Conservation (phyloP, 202 grass and related monocot genomes). For the Brachypodium distachyon region DNA sequence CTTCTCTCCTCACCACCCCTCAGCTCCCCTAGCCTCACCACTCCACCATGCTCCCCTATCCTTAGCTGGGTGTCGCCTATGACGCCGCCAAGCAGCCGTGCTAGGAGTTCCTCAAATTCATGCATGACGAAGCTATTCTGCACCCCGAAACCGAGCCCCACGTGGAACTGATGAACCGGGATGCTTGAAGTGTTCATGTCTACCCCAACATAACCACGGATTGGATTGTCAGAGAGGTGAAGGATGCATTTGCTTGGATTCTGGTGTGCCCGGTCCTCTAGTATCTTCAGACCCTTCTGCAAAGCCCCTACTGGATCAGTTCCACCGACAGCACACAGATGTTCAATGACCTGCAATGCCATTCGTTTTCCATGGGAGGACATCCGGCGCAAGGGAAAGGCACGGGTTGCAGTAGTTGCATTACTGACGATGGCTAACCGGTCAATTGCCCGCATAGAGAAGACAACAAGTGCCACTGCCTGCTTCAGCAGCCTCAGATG, state of each 20-base stretch:
- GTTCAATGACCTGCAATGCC: slow-evolving; percentile 86
- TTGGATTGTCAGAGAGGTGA: slow-evolving; percentile 56
- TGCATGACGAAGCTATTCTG: slow-evolving; percentile 78
- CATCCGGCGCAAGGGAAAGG: slow-evolving; percentile 89
- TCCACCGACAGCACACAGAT: slow-evolving; percentile 66
- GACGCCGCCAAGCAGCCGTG: slow-evolving; percentile 67
- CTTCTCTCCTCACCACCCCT: slow-evolving; percentile 84
- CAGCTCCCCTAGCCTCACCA: slow-evolving; percentile 78
- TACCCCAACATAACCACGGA: slow-evolving; percentile 20
- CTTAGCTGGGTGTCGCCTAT: slow-evolving; percentile 67
- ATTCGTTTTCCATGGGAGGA: slow-evolving; percentile 77
- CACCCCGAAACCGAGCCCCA: slow-evolving; percentile 64
- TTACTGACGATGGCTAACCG: slow-evolving; percentile 85
- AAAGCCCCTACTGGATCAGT: slow-evolving; percentile 64
- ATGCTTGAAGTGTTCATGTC: slow-evolving; percentile 37
- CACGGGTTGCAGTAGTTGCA: slow-evolving; percentile 74
- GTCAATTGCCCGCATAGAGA: slow-evolving; percentile 73
- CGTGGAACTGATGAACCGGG: slow-evolving; percentile 67
- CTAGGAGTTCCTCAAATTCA: slow-evolving; percentile 83
- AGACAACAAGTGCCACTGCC: slow-evolving; percentile 75
- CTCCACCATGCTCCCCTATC: slow-evolving; percentile 56
- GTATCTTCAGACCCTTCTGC: slow-evolving; percentile 78
- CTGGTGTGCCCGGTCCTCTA: slow-evolving; percentile 80
- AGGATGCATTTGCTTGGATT: slow-evolving; percentile 85
- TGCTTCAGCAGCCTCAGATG: slow-evolving; percentile 93